Base-by-base conservation (phyloP, 2,329 filamentous ascomycete genomes). In the Whalleya microplaca region DNA sequence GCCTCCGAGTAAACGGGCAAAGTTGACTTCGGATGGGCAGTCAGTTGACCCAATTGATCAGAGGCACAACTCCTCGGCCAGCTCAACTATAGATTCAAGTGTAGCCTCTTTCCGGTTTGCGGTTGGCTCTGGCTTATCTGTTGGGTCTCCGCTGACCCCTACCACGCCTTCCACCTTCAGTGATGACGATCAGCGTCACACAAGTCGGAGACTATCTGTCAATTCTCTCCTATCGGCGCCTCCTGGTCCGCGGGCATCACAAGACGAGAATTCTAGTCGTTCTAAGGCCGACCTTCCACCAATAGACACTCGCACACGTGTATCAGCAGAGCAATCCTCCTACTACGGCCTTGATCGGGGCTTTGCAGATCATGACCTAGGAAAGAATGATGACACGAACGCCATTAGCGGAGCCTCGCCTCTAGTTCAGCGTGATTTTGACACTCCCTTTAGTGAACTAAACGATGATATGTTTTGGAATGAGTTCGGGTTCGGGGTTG, bases 341-440 rank as follows among this genome's bases (percentile, higher is more conserved):
- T 83, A 80, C 43, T 92, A 90, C 69, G 90, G 91, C 5, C 82
- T 89, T 57, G 91, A 94, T 67, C 79, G 84, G 53, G 91, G 90
- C 0, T 78, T 85, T 58, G 81, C 81, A 9, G 90, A 94, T 72
- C 74, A 84, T 19, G 90, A 94, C 65, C 75, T 90, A 1, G 84
- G 85, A 23, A 83, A 81, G 48, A 93, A 93, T 64, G 84, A 92
- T 66, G 90, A 94, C 63, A 73, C 76, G 27, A 82, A 82, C 48
- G 89, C 89, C 16, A 86, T 93, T 41, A 80, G 80, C 14, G 71
- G 69, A 2, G 65, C 65, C 20, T 73, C 72, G 10, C 72, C 71
- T 2, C 48, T 70, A 29, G 52, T 70, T 21, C 66, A 67, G 42
- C 64, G 66, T 43, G 68, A 71, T 21, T 59, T 56, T 19, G 65